Conservation (phyloP, 352 stramenopile species). For the Blastocystis sp. region DNA sequence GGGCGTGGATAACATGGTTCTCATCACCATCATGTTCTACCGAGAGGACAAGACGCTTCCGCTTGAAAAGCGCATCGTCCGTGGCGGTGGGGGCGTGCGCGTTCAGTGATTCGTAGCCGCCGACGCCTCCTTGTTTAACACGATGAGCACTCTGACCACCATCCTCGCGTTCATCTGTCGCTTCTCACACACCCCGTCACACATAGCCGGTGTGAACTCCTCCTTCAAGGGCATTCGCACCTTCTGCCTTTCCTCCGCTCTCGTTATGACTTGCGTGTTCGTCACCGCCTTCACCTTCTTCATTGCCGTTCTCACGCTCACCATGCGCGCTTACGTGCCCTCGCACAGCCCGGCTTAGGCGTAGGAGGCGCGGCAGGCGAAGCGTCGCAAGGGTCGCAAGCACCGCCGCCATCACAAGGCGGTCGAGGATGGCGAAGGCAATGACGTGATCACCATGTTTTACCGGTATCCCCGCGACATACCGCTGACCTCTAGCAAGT, state of each 20-base stretch:
- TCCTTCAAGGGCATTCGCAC: constrained; percentile 61
- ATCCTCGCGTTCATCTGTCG: constrained; percentile 58
- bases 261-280: constrained; percentile 62
- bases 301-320: neutral
- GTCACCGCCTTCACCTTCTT: constrained; percentile 37
- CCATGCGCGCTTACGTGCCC: neutral
- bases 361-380: neutral
- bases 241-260: constrained; percentile 54
- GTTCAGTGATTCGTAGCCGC: neutral
- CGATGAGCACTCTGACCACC: constrained; percentile 41
- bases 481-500: neutral
- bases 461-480: neutral
- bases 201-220: constrained; percentile 44
- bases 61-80: constrained; percentile 4
- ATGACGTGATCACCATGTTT: neutral
- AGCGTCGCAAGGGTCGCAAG: neutral
- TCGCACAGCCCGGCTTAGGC: neutral
- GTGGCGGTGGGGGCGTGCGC: neutral
- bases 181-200: neutral
- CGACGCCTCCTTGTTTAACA: constrained; percentile 48
- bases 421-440: neutral
- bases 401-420: neutral
- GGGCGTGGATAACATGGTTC: constrained; percentile 61
- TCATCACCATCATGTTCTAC: constrained; percentile 54
- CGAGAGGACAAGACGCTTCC: constrained; percentile 11